Conservation (phyloP, 2,329 filamentous ascomycete genomes). For the Didymella segeticola region DNA sequence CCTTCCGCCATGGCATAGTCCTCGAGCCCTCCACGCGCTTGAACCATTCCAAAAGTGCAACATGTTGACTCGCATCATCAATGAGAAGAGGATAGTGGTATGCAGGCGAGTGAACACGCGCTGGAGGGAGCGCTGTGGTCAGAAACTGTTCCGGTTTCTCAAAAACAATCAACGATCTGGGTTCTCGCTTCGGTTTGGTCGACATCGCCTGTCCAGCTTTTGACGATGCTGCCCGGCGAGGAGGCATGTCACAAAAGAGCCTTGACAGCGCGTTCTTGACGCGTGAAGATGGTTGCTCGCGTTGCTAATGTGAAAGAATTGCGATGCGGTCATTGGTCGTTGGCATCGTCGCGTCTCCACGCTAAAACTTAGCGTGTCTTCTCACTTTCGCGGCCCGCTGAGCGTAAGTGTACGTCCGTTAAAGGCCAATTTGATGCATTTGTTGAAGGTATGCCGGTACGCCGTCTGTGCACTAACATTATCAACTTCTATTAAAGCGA, state of each 20-base stretch:
- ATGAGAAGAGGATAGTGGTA: conserved; percentile 45
- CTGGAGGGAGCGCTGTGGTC: conserved; percentile 31
- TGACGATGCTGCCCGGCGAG: conserved; percentile 16
- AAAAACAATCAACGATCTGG: conserved; percentile 11
- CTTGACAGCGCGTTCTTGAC: background rate
- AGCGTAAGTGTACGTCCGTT: no score
- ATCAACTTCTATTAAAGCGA: no score
- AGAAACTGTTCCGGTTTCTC: conserved; percentile 20
- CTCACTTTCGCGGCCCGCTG: no score
- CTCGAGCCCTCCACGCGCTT: conserved; percentile 37
- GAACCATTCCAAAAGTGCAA: conserved; percentile 43
- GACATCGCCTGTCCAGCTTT: background rate
- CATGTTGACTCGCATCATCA: conserved; percentile 17
- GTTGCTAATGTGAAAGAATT: conserved; percentile 7
- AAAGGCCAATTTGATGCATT: no score
- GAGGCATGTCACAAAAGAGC: conserved; percentile 19
- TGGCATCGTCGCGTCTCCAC: conserved; percentile 11
- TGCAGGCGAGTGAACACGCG: conserved; percentile 30
- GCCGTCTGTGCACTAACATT: no score
- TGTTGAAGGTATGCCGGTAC: no score
- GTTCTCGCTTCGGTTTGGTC: conserved; percentile 6
- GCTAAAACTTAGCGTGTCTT: no score
- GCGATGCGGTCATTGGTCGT: conserved; percentile 8
- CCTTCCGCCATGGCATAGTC: conserved; percentile 57
- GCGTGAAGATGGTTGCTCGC: conserved; percentile 4